phyloP scores from a whole-genome alignment of 805 yeast genomes.

The Brettanomyces naardenensis region DNA sequence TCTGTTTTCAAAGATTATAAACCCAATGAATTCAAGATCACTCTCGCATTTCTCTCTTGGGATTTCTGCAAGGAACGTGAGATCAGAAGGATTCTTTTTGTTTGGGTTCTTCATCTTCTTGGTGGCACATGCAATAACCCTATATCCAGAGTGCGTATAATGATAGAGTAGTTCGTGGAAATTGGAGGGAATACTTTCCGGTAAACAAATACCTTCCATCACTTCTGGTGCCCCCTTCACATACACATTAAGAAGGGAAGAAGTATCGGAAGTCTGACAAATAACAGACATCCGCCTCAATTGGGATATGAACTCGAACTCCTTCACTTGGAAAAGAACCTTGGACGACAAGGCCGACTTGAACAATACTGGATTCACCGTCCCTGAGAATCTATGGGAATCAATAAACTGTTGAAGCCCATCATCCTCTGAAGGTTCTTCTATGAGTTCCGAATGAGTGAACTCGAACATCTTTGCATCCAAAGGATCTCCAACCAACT shows the following conservation, averaged over 20 bases:
- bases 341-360: constrained; percentile 24
- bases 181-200: constrained; percentile 63
- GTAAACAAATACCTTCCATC: constrained; percentile 67
- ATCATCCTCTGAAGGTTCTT: constrained; percentile 42
- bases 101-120: constrained; percentile 31
- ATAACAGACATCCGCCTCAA: constrained; percentile 88
- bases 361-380: constrained; percentile 38
- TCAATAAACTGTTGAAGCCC: constrained; percentile 13
- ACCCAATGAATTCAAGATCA: constrained; percentile 71
- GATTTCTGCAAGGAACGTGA: constrained; percentile 41
- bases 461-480: constrained; percentile 92
- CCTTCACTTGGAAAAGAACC: constrained; percentile 29
- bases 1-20: constrained; percentile 88
- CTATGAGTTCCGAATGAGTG: constrained; percentile 69
- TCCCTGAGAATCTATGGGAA: constrained; percentile 31
- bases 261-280: constrained; percentile 37
- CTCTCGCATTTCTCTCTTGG: constrained; percentile 63
- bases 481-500: constrained; percentile 86
- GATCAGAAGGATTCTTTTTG: constrained; percentile 23
- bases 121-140: constrained; percentile 89
- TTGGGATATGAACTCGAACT: constrained; percentile 78
- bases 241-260: constrained; percentile 33
- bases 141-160: constrained; percentile 88
- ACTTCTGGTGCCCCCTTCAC: constrained; percentile 98
- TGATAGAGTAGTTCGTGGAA: constrained; percentile 67